phyloP scores from a whole-genome alignment of 2,329 filamentous ascomycete species.

The Monilinia aucupariae region DNA sequence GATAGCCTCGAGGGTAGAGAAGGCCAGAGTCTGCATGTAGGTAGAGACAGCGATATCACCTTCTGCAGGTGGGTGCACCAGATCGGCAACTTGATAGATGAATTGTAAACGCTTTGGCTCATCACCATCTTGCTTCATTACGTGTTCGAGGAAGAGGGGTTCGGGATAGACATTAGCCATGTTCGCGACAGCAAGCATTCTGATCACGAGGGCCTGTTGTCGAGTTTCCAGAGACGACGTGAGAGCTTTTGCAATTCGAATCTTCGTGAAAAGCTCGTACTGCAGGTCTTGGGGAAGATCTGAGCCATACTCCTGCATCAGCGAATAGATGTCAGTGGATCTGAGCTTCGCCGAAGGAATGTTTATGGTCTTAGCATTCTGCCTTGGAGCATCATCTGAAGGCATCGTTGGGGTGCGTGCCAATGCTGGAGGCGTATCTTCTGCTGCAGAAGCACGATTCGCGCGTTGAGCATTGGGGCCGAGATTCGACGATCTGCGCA shows the following conservation, averaged over 20 bases:
- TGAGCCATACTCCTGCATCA: conserved; percentile 50
- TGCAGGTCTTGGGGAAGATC: conserved; percentile 67
- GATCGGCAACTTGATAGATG: conserved; percentile 83
- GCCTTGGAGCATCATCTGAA: conserved; percentile 27
- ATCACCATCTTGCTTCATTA: conserved; percentile 81
- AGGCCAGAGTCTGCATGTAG: conserved; percentile 73
- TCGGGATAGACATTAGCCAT: conserved; percentile 85
- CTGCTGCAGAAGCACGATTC: conserved; percentile 34
- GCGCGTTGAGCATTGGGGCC: conserved; percentile 33
- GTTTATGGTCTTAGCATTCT: conserved; percentile 33
- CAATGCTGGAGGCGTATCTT: conserved; percentile 33
- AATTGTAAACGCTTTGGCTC: conserved; percentile 85
- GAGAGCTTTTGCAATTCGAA: conserved; percentile 80
- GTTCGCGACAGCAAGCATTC: conserved; percentile 83
- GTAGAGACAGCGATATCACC: conserved; percentile 63
- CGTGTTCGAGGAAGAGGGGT: conserved; percentile 73
- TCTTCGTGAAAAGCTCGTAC: conserved; percentile 79
- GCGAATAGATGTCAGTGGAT: conserved; percentile 49
- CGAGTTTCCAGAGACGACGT: conserved; percentile 59
- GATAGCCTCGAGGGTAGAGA: conserved; percentile 80
- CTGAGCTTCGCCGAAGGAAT: conserved; percentile 53
- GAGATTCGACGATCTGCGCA: conserved; percentile 35
- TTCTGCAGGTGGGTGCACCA: conserved; percentile 77
- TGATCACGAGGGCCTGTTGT: conserved; percentile 71
- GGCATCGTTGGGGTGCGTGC: conserved; percentile 25